Conservation (phyloP, 2,329 filamentous ascomycete genomes). For the Paramyrothecium roridum region DNA sequence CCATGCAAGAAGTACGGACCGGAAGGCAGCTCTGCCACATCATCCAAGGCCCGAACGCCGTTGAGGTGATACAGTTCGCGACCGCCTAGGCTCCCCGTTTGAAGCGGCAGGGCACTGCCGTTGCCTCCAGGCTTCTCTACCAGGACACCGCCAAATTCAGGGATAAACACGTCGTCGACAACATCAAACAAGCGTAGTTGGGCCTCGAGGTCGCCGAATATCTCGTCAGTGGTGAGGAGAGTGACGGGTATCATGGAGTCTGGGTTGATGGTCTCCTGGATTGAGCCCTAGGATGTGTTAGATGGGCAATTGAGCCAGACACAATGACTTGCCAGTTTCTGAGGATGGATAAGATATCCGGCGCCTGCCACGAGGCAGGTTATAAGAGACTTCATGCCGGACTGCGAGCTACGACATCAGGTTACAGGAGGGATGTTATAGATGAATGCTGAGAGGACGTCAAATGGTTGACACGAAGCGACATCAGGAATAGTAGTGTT, state of each 20-base stretch:
- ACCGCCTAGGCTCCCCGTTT: background rate
- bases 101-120: slow-evolving; percentile 1
- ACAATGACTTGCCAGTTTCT: slow-evolving; percentile 24
- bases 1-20: slow-evolving; percentile 39
- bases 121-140: slow-evolving; percentile 31
- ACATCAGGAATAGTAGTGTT: background rate
- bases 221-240: slow-evolving; percentile 32
- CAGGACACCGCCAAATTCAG: slow-evolving; percentile 33
- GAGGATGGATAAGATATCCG: slow-evolving; percentile 36
- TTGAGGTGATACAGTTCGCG: slow-evolving; percentile 17
- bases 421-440: too few species aligned
- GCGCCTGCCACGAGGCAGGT: slow-evolving; percentile 33
- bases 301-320: background rate
- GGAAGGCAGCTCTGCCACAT: slow-evolving; percentile 27
- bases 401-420: background rate
- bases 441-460: too few species aligned
- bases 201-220: slow-evolving; percentile 31
- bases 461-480: too few species aligned
- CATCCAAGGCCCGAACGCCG: slow-evolving; percentile 8
- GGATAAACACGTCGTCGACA: slow-evolving; percentile 35
- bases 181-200: slow-evolving; percentile 26
- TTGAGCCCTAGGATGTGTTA: slow-evolving; percentile 26
- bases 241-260: slow-evolving; percentile 38
- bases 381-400: slow-evolving; percentile 25
- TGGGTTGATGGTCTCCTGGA: slow-evolving; percentile 37